phyloP scores from a whole-genome alignment of 2,329 filamentous ascomycete genomes.

The Hypoxylon sp. region DNA sequence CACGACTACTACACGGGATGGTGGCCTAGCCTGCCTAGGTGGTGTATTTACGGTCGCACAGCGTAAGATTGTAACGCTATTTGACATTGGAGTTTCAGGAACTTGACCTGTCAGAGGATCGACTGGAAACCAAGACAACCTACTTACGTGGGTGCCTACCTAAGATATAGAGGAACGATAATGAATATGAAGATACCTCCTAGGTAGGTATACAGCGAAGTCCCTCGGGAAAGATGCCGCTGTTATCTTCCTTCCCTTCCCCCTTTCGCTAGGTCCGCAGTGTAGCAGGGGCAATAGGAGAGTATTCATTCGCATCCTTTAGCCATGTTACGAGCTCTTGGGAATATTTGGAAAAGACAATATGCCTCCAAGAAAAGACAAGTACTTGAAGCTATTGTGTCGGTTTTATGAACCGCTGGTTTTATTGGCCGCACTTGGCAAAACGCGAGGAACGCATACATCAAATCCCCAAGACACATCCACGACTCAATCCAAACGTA shows the following conservation, averaged over 20 bases:
- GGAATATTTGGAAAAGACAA: neutral
- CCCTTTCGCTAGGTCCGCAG: neutral
- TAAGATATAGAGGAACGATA: no score
- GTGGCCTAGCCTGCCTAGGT: neutral
- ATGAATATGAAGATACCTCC: no score
- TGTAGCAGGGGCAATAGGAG: neutral
- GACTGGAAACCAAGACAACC: neutral
- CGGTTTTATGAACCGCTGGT: constrained; percentile 60
- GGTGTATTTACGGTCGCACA: neutral
- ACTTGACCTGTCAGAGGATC: neutral
- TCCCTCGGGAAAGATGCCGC: neutral
- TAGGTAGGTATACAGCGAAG: neutral
- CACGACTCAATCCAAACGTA: constrained; percentile 19
- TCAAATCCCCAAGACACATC: constrained; percentile 13
- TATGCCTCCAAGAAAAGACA: constrained; percentile 16
- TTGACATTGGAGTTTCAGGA: no score
- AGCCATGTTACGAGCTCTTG: neutral
- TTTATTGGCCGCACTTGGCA: constrained; percentile 54
- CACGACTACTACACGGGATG: neutral
- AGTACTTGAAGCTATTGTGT: constrained; percentile 26
- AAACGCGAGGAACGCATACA: constrained; percentile 53
- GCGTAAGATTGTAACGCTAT: neutral
- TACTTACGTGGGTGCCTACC: no score
- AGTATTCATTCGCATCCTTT: neutral
- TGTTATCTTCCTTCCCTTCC: neutral